Base-by-base conservation (phyloP, 2,329 filamentous ascomycete genomes). In the Ampelomyces quisqualis region DNA sequence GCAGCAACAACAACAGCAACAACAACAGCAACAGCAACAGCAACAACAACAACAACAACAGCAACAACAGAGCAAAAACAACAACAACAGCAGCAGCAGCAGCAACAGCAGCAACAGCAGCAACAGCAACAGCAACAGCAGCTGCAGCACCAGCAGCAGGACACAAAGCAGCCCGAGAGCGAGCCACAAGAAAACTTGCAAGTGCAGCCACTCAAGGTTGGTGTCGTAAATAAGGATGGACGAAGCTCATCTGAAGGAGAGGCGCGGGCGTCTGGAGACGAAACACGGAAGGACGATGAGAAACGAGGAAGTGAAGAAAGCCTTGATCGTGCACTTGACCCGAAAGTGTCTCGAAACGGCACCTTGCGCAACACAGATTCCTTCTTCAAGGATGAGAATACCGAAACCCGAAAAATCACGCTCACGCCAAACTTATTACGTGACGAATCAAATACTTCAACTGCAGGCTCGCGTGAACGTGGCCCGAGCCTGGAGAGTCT, bases 381-480 rank as follows among this genome's bases (percentile, higher is more conserved):
- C 1, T 96, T 97, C 75, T 96, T 96, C 76, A 95, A 90, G 68
- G 93, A 97, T 61, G 91, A 98, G 61, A 89, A 82, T 21, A 86
- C 89, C 24, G 93, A 97, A 69, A 96, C 93, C 2, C 90, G 94
- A 69, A 97, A 97, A 73, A 97, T 98, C 54, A 95, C 90, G 0
- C 79, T 98, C 30, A 98, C 93, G 3, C 93, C 93, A 1, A 95
- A 95, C 55, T 72, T 98, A 38, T 74, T 97, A 27, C 84, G 91
- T 28, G 91, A 97, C 53, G 90, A 96, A 51, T 73, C 74, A 8
- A 75, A 61, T 42, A 62, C 59, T 9, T 60, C 67, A 17, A 62
- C 67, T 4, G 58, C 65, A 43, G 57, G 68, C 33, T 55, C 60
- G 30, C 64, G 62, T 20, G 70, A 75, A 44, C 76, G 82, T 75